Evolutionary conservation across 2,329 filamentous ascomycete genomes (phyloP).

Genomic region (Aspergillus sp.): DNA sequence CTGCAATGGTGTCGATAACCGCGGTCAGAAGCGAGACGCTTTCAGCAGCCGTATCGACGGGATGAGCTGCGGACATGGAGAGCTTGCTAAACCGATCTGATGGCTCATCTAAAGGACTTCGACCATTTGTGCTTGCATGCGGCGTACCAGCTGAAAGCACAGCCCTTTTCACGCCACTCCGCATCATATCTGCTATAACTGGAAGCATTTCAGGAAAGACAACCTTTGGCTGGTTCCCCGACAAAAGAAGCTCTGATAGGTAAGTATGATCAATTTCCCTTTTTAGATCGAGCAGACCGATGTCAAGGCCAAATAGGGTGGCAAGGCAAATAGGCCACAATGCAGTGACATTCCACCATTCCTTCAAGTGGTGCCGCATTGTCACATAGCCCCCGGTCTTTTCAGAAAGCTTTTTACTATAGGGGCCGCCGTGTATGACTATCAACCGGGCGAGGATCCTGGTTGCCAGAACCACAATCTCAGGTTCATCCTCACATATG

Average conservation of each 20-base stretch:
- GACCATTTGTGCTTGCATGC: conserved; percentile 37
- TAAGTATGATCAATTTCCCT: conserved; percentile 64
- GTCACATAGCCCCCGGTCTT: conserved; percentile 84
- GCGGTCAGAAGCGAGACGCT: conserved; percentile 62
- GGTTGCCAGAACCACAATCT: conserved; percentile 69
- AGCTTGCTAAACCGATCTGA: conserved; percentile 4
- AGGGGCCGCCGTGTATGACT: conserved; percentile 68
- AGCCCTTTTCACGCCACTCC: conserved; percentile 65
- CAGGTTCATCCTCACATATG: conserved; percentile 73
- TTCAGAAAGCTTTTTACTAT: conserved; percentile 73
- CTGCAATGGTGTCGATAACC: conserved; percentile 67
- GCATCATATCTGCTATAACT: conserved; percentile 77
- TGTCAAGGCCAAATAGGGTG: conserved; percentile 76
- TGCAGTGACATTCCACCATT: conserved; percentile 79
- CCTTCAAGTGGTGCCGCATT: conserved; percentile 69
- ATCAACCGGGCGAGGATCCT: conserved; percentile 78
- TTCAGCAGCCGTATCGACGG: conserved; percentile 32
- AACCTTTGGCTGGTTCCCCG: conserved; percentile 52
- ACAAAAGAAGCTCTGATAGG: conserved; percentile 61
- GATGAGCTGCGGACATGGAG: conserved; percentile 9
- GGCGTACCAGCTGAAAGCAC: conserved; percentile 52
- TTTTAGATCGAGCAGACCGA: conserved; percentile 64
- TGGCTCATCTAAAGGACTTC: conserved; percentile 4
- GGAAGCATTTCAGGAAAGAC: conserved; percentile 68
- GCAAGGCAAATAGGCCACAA: conserved; percentile 85